Evolutionary conservation across 179 eudicot species (phyloP).

Genomic region (Spinacia oleracea): DNA sequence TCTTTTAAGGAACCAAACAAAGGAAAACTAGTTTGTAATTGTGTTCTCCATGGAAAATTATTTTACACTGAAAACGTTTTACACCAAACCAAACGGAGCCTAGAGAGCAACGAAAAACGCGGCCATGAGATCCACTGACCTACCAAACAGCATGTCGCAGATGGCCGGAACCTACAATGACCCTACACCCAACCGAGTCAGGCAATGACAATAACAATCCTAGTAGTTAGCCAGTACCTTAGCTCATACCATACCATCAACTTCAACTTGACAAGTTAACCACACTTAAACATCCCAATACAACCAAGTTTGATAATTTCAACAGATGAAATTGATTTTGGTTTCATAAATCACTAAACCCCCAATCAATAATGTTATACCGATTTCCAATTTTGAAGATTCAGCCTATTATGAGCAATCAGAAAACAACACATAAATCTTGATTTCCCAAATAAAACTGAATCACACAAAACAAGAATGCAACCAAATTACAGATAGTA

Average conservation of each 20-base stretch:
- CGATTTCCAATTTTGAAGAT: background rate
- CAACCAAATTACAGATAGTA: background rate
- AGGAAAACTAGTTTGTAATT: too few species aligned
- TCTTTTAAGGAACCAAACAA: too few species aligned
- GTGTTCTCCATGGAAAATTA: too few species aligned
- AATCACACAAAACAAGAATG: background rate
- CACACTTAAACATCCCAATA: background rate
- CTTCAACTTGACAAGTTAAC: background rate
- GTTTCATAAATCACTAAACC: background rate
- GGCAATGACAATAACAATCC: too few species aligned
- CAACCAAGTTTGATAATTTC: background rate
- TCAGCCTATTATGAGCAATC: background rate
- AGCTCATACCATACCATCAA: background rate
- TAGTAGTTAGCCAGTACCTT: background rate
- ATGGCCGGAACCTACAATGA: too few species aligned
- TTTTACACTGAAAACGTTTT: too few species aligned
- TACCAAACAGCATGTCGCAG: background rate
- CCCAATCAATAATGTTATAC: background rate
- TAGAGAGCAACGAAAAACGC: too few species aligned
- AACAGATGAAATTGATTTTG: background rate
- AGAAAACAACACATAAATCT: background rate
- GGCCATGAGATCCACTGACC: too few species aligned
- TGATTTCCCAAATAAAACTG: background rate
- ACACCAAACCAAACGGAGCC: too few species aligned
- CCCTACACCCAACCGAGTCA: too few species aligned